Percentiles rank a stretch among this genome's conserved stretches.
Evolutionary conservation across 2,329 filamentous ascomycete species (phyloP).

Genomic region (Proliferodiscus dingleyae): DNA sequence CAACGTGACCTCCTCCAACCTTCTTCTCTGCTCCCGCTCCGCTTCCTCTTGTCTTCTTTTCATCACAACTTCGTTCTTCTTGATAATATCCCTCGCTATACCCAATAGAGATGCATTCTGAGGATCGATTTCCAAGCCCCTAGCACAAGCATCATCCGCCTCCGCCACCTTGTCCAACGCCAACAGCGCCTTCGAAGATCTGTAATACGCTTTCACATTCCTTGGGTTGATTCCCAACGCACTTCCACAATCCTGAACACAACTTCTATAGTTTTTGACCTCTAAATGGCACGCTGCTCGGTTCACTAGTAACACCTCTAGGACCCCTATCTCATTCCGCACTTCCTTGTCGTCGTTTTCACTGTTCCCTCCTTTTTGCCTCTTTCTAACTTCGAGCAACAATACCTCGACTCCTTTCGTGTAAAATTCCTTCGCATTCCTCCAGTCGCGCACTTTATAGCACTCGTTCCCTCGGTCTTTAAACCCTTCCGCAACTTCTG

Average conservation of each 20-base stretch:
- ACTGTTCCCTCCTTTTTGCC: constrained; percentile 41
- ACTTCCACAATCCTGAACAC: constrained; percentile 77
- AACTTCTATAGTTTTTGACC: constrained; percentile 81
- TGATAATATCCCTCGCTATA: constrained; percentile 59
- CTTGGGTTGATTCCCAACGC: constrained; percentile 71
- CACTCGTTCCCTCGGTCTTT: constrained; percentile 90
- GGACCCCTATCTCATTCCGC: constrained; percentile 52
- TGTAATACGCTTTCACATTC: constrained; percentile 90
- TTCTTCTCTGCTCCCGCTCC: constrained; percentile 49
- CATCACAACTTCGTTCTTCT: constrained; percentile 51
- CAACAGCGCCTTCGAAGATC: constrained; percentile 72
- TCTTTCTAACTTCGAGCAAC: constrained; percentile 54
- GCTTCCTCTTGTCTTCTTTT: constrained; percentile 51
- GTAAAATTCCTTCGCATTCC: constrained; percentile 88
- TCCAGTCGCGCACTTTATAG: constrained; percentile 68
- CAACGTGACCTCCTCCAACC: constrained; percentile 56
- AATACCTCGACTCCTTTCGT: constrained; percentile 76
- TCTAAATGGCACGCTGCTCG: constrained; percentile 86
- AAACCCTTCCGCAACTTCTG: constrained; percentile 79
- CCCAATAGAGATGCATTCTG: constrained; percentile 61
- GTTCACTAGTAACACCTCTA: constrained; percentile 79
- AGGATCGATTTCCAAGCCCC: constrained; percentile 68
- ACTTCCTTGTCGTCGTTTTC: constrained; percentile 39
- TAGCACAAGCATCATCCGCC: constrained; percentile 71
- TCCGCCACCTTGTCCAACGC: constrained; percentile 73